phyloP scores from a whole-genome alignment of 108 stramenopile genomes.

The Craspedostauros australis region DNA sequence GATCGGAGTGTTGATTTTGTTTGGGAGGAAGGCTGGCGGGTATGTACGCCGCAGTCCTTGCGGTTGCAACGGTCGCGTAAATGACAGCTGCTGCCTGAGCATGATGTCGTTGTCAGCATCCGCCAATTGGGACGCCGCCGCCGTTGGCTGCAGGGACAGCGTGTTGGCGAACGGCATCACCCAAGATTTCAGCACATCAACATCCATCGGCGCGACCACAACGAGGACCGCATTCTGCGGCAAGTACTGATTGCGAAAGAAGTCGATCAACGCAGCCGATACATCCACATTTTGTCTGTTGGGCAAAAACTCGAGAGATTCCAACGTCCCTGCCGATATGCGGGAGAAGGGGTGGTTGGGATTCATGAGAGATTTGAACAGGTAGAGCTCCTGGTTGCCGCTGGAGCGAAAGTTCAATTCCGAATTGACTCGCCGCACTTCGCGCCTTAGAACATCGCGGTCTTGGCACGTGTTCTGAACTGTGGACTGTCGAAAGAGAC shows the following conservation, averaged over 20 bases:
- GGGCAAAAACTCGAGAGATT: constrained; percentile 49
- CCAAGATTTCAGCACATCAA: constrained; percentile 50
- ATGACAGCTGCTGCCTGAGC: neutral
- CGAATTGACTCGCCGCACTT: constrained; percentile 55
- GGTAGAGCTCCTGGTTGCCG: constrained; percentile 46
- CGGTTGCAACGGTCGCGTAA: too few species aligned
- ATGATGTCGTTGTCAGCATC: neutral
- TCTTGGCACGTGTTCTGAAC: constrained; percentile 37
- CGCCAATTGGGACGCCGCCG: too few species aligned
- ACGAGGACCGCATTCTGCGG: constrained; percentile 57
- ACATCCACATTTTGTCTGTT: constrained; percentile 43
- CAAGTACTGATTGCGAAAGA: constrained; percentile 53
- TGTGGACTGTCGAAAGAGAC: constrained; percentile 33
- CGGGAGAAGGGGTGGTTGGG: constrained; percentile 63
- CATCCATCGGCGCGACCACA: constrained; percentile 40
- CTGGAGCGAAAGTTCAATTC: constrained; percentile 40
- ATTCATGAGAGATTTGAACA: constrained; percentile 54
- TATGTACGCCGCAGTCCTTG: neutral
- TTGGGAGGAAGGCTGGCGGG: constrained; percentile 25
- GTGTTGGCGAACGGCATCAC: constrained; percentile 48
- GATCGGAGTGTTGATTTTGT: constrained; percentile 2
- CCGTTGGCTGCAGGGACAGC: constrained; percentile 28
- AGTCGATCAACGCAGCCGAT: constrained; percentile 27
- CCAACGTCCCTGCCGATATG: constrained; percentile 46
- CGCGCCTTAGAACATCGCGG: constrained; percentile 33